Evolutionary conservation across 257 asterid species (phyloP), one percentile per base, ranked within the genome.

Genomic region (Striga asiatica): DNA sequence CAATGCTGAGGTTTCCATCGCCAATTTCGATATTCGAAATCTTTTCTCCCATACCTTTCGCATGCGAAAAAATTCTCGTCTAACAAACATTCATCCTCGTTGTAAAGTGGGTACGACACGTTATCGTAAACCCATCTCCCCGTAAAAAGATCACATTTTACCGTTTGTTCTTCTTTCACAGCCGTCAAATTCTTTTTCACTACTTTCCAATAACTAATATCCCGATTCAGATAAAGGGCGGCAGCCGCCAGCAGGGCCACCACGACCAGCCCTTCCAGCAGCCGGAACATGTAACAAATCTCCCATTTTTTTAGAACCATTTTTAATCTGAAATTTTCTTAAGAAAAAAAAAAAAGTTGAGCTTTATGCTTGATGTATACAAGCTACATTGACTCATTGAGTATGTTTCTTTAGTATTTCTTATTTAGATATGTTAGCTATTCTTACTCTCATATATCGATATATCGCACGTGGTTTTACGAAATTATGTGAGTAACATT

Each of bases 1-100:
- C 91, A 81, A 1, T 74, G 64, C 48, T 66, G 72, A 47, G 91
- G 83, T 52, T 81, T 86, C 91, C 91, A 81, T 54, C 83, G 69
- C 91, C 83, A 81, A 18, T 71, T 35, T 59, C 70, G 81, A 61
- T 78, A 78, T 16, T 59, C 51, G 27, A 73, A 65, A 60, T 81
- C 86, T 34, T 68, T 66, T 56, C 86, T 66, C 29, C 89, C 89
- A 46, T 70, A 68, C 53, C 61, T 78, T 24, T 69, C 67, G 48
- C 89, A 81, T 13, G 86, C 76, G 23, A 78, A 76, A 0, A 67
- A 70, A 20, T 67, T 72, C 8, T 70, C 76, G 79, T 73, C 66
- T 61, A 81, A 78, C 1, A 63, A 65, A 62, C 86, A 81, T 5
- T 69, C 16, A 11, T 58, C 47, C 67, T 78, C 89, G 56, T 61